A percentile compares a stretch with the other conserved stretches of the same genome.
Conservation (phyloP, 371 early-diverging fungal genomes). For the Chytridiales sp. region DNA sequence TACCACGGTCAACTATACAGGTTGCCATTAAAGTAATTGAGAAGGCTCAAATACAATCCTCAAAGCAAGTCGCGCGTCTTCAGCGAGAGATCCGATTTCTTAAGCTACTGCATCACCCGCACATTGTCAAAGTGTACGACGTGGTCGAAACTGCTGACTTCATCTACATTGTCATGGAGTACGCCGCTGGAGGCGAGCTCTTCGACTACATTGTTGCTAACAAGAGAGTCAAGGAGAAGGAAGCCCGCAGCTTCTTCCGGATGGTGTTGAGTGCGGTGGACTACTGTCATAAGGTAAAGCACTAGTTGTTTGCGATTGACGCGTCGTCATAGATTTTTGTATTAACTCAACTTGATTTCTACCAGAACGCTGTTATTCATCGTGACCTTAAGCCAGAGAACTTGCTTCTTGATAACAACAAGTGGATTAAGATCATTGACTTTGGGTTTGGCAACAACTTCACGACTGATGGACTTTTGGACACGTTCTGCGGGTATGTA, state of each 20-base stretch:
- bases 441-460: slow-evolving; percentile 73
- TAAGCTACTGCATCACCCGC: slow-evolving; percentile 69
- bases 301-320: slow-evolving; percentile 41
- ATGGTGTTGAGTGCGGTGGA: slow-evolving; percentile 65
- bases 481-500: slow-evolving; percentile 69
- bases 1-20: slow-evolving; percentile 12
- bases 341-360: not conserved
- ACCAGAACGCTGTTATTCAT: slow-evolving; percentile 51
- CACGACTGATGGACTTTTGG: slow-evolving; percentile 55
- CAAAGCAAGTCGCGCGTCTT: slow-evolving; percentile 66
- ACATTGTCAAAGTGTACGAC: slow-evolving; percentile 63
- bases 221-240: slow-evolving; percentile 60
- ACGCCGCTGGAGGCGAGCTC: slow-evolving; percentile 62
- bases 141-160: slow-evolving; percentile 55
- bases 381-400: slow-evolving; percentile 62
- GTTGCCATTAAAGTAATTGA: slow-evolving; percentile 69
- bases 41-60: slow-evolving; percentile 72
- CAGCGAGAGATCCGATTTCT: slow-evolving; percentile 83
- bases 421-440: slow-evolving; percentile 66
- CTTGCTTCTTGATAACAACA: slow-evolving; percentile 50
- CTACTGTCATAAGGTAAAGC: slow-evolving; percentile 62
- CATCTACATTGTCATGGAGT: slow-evolving; percentile 67
- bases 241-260: slow-evolving; percentile 65
- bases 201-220: slow-evolving; percentile 65
- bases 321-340: not conserved